A percentile compares a stretch with the other conserved stretches of the same genome.
Evolutionary conservation across 2,329 filamentous ascomycete genomes (phyloP).

Genomic region (Cercospora beticola): DNA sequence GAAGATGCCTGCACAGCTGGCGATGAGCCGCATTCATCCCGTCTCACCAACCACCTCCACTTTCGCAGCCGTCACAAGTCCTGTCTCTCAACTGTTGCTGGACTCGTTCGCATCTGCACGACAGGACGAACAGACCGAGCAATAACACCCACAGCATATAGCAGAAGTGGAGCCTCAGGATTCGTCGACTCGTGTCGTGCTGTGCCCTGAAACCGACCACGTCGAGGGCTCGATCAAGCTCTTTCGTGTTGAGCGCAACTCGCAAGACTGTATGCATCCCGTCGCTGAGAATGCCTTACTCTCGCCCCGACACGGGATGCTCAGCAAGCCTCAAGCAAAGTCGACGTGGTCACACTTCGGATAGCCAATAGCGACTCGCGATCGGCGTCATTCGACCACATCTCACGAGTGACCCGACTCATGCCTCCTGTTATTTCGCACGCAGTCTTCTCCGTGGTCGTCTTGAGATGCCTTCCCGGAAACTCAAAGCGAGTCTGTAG

Average conservation of each 20-base stretch:
- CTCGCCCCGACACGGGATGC: not conserved
- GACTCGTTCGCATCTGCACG: not conserved
- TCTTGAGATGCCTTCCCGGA: not conserved
- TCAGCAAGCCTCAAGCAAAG: not conserved
- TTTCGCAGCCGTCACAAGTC: not conserved
- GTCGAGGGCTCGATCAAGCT: not conserved
- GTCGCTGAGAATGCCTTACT: not conserved
- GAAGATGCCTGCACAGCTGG: slow-evolving; percentile 2
- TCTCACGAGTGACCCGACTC: not conserved
- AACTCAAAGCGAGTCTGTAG: not conserved
- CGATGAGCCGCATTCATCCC: not conserved
- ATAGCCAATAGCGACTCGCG: not conserved
- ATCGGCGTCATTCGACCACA: not conserved
- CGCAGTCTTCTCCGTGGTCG: not conserved
- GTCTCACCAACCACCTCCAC: not conserved
- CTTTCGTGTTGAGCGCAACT: not conserved
- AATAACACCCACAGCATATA: not conserved
- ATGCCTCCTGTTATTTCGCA: not conserved
- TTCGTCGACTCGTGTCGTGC: not conserved
- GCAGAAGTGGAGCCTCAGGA: not conserved
- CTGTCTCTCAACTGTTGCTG: not conserved
- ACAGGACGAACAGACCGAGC: not conserved
- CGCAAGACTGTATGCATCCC: not conserved
- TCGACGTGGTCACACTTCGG: not conserved
- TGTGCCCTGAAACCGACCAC: not conserved